Percentiles rank a stretch among this genome's conserved stretches.
Evolutionary conservation across 306 rosid species (phyloP).

Genomic region (Senna tora): DNA sequence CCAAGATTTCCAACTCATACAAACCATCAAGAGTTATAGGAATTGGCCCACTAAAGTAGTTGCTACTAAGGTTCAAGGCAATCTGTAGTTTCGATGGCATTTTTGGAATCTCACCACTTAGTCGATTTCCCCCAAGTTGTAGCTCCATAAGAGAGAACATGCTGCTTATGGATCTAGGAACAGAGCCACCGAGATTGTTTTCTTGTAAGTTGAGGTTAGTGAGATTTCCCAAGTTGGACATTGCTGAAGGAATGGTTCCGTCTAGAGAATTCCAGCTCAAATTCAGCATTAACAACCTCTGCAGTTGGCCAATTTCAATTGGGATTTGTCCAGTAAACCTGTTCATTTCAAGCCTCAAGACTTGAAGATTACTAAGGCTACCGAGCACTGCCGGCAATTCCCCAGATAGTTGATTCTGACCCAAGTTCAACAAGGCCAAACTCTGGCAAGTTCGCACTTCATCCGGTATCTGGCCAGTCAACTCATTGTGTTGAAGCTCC

Average conservation of each 20-base stretch:
- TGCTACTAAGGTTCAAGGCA: constrained; percentile 78
- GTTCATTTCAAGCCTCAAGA: constrained; percentile 65
- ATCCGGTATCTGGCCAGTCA: constrained; percentile 56
- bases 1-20: constrained; percentile 57
- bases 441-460: constrained; percentile 49
- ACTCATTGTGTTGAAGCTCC: constrained; percentile 61
- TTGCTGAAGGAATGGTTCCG: constrained; percentile 64
- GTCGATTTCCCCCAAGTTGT: constrained; percentile 68
- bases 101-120: constrained; percentile 58
- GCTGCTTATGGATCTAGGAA: constrained; percentile 44
- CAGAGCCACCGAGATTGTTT: constrained; percentile 62
- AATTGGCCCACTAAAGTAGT: constrained; percentile 60
- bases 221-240: constrained; percentile 50
- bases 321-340: constrained; percentile 65
- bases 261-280: constrained; percentile 66
- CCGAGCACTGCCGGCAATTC: constrained; percentile 66
- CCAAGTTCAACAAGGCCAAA: constrained; percentile 65
- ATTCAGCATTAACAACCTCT: constrained; percentile 48
- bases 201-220: constrained; percentile 50
- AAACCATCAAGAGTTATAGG: constrained; percentile 43
- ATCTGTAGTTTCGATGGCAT: constrained; percentile 67
- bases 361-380: constrained; percentile 58
- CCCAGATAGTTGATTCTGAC: constrained; percentile 55
- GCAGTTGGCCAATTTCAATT: constrained; percentile 36
- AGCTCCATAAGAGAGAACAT: constrained; percentile 53